Conservation (phyloP, 2,329 filamentous ascomycete species). For the Hypoxylon sp. region DNA sequence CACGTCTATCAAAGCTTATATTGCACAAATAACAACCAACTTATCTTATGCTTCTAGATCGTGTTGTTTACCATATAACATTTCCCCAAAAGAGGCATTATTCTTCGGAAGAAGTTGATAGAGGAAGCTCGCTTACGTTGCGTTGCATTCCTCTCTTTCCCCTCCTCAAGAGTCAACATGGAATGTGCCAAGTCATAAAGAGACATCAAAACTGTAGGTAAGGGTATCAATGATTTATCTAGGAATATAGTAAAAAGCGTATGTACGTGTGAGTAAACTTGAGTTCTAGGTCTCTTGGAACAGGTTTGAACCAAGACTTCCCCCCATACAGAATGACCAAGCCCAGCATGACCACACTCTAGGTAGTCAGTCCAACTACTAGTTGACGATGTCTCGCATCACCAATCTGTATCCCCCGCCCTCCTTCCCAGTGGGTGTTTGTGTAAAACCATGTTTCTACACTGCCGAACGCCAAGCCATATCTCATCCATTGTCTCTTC, state of each 20-base stretch:
- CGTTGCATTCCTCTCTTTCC: too few relatives aligned
- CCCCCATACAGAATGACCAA: background rate
- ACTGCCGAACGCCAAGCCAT: constrained; percentile 8
- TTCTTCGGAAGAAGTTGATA: too few relatives aligned
- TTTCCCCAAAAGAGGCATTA: too few relatives aligned
- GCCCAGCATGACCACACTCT: background rate
- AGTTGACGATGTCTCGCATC: background rate
- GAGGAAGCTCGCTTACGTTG: too few relatives aligned
- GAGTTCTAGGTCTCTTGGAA: constrained; percentile 12
- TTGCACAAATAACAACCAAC: too few relatives aligned
- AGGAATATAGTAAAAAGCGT: constrained; percentile 8
- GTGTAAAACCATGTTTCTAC: background rate
- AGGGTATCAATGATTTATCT: constrained; percentile 13
- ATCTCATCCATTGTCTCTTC: background rate
- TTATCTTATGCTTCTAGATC: too few relatives aligned
- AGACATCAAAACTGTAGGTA: background rate
- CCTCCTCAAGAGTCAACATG: too few relatives aligned
- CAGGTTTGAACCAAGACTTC: background rate
- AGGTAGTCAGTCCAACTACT: background rate
- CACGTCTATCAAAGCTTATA: too few relatives aligned
- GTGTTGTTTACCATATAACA: too few relatives aligned
- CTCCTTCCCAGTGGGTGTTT: constrained; percentile 14
- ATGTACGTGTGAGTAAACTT: constrained; percentile 1
- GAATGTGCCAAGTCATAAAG: too few relatives aligned
- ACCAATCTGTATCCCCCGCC: background rate